Evolutionary conservation across 148 eudicot genomes (phyloP).

Genomic region (Oxyria digyna): DNA sequence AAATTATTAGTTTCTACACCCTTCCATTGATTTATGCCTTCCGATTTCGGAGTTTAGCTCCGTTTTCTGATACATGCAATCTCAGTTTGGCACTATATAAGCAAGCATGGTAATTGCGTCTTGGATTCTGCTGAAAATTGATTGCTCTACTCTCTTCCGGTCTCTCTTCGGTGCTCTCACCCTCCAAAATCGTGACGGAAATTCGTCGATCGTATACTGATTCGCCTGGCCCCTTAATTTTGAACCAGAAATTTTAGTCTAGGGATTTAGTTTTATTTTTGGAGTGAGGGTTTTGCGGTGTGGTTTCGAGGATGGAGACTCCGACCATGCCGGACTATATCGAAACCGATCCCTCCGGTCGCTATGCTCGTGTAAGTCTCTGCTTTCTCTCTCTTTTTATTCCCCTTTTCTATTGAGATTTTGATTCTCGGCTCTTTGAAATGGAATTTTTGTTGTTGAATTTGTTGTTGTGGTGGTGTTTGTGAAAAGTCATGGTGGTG

Average conservation of each 20-base stretch:
- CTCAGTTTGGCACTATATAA: constrained; percentile 18
- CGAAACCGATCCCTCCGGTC: constrained; percentile 47
- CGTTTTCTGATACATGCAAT: not conserved
- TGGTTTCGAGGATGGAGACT: constrained; percentile 12
- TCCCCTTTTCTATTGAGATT: not conserved
- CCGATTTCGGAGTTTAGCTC: not conserved
- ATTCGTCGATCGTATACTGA: constrained; percentile 51
- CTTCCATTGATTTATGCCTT: not conserved
- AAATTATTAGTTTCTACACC: not conserved
- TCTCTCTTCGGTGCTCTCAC: constrained; percentile 57
- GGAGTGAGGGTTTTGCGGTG: not conserved
- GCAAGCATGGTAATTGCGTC: constrained; percentile 42
- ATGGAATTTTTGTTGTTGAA: constrained; percentile 4
- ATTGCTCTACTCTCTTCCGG: constrained; percentile 65
- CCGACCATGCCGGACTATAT: constrained; percentile 21
- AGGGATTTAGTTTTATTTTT: not conserved
- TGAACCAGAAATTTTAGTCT: not conserved
- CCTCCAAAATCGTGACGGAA: constrained; percentile 64
- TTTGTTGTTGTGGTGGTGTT: constrained; percentile 7
- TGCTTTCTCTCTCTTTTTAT: not conserved
- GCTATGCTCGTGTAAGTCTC: constrained; percentile 64
- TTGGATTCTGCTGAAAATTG: constrained; percentile 67
- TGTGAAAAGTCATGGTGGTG: not conserved
- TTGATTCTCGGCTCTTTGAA: not conserved
- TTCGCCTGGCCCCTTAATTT: not conserved